Conservation (phyloP, 345 rosid genomes). For the Bruguiera sexangula region DNA sequence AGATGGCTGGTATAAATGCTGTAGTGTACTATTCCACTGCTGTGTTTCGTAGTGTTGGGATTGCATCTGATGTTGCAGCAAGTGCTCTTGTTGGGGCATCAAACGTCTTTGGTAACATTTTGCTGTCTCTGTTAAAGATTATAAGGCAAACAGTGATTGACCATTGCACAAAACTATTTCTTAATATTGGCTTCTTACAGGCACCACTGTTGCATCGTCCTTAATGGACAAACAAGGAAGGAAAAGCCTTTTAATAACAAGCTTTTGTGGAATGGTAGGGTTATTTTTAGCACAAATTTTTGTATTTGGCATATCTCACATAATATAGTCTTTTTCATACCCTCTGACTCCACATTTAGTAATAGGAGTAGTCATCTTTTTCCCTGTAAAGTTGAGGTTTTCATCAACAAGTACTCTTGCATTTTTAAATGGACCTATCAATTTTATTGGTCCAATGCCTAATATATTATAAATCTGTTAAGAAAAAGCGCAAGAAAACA, state of each 20-base stretch:
- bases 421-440: background rate
- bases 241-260: conserved; percentile 79
- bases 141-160: background rate
- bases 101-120: conserved; percentile 75
- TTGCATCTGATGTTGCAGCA: conserved; percentile 94
- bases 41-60: conserved; percentile 89
- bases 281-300: background rate
- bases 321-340: background rate
- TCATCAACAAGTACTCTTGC: too few species aligned
- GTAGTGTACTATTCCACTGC: conserved; percentile 97
- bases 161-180: background rate
- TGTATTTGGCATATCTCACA: background rate
- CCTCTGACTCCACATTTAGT: conserved; percentile 11
- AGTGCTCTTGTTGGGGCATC: conserved; percentile 99
- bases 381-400: background rate
- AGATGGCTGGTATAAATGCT: conserved; percentile 96
- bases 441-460: background rate
- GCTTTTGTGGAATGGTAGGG: conserved; percentile 91
- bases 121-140: conserved; percentile 1
- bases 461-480: background rate
- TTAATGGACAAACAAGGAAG: conserved; percentile 98
- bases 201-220: conserved; percentile 92
- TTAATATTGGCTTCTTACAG: conserved; percentile 38
- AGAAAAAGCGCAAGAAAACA: background rate
- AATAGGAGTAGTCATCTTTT: background rate